These are phyloP conservation scores for Litchi chinensis DNA, from an alignment of 345 rosid genomes.

Conservation along the genomic window DNA sequence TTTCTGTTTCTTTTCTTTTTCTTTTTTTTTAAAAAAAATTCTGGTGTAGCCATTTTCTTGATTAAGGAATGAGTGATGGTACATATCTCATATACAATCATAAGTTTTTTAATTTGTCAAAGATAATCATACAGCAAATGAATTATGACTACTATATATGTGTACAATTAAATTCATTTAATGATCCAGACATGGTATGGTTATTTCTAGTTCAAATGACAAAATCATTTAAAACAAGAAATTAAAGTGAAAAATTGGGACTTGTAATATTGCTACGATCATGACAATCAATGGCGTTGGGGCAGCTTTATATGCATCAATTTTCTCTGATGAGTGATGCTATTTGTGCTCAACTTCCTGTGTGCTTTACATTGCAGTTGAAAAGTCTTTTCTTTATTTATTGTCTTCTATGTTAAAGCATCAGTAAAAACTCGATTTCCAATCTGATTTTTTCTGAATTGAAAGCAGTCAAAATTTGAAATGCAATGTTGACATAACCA, in stretches of 20 bases:
- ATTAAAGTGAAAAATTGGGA: background rate
- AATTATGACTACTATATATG: too few species aligned
- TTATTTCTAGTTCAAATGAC: too few species aligned
- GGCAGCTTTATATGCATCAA: slow-evolving; percentile 3
- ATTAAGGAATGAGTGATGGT: background rate
- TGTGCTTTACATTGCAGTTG: slow-evolving; percentile 1
- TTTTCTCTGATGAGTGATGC: background rate
- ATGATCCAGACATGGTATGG: too few species aligned
- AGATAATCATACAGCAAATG: too few species aligned
- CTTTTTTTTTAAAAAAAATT: too few species aligned
- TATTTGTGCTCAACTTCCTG: background rate
- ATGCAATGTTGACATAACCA: too few species aligned
- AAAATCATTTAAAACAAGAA: background rate
- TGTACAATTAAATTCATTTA: too few species aligned
- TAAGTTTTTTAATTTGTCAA: too few species aligned
- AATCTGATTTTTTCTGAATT: background rate
- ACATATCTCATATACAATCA: background rate
- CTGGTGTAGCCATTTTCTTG: too few species aligned
- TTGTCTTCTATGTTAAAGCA: background rate
- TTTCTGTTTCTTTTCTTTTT: too few species aligned
- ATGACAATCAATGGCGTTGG: background rate
- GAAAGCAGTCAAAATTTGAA: background rate
- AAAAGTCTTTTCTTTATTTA: slow-evolving; percentile 13
- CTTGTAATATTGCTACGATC: background rate
- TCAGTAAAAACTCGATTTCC: background rate